phyloP scores from a whole-genome alignment of 495 filamentous ascomycete genomes.

The Astrocystis sublimbata region DNA sequence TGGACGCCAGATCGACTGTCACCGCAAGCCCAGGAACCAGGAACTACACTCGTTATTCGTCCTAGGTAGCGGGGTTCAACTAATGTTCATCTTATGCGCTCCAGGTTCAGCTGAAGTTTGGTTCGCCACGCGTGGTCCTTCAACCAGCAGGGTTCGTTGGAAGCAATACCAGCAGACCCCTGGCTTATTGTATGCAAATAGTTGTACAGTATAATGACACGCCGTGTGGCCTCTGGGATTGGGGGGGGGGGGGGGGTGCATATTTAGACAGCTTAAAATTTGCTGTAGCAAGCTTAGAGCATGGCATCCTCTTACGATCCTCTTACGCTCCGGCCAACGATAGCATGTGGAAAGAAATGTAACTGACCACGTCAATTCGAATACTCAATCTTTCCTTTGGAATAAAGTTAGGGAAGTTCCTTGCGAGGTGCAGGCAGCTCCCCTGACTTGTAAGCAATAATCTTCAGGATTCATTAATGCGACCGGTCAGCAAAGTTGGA shows the following conservation, averaged over 20 bases:
- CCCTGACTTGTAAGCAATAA: too few relatives aligned
- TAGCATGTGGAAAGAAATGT: too few relatives aligned
- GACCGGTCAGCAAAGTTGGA: too few relatives aligned
- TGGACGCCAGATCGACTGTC: slow-evolving; percentile 12
- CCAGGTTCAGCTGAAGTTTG: slow-evolving; percentile 14
- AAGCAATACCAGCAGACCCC: slow-evolving; percentile 9
- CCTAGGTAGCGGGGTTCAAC: slow-evolving; percentile 3
- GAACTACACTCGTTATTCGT: neutral
- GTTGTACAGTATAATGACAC: slow-evolving; percentile 9
- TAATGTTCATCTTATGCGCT: neutral
- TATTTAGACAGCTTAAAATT: neutral
- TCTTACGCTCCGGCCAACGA: too few relatives aligned
- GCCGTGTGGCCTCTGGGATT: neutral
- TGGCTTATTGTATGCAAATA: slow-evolving; percentile 1
- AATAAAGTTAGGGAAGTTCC: too few relatives aligned
- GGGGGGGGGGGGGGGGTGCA: neutral
- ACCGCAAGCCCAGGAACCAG: slow-evolving; percentile 1
- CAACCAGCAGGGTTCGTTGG: neutral
- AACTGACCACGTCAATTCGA: too few relatives aligned
- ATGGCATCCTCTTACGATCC: too few relatives aligned
- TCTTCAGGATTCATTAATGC: too few relatives aligned
- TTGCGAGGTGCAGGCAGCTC: too few relatives aligned
- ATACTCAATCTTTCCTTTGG: too few relatives aligned
- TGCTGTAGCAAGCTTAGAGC: neutral
- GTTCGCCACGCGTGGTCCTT: slow-evolving; percentile 12